Base-by-base conservation (phyloP, 1,284 basidiomycete species). In the Ceratobasidium sp. region DNA sequence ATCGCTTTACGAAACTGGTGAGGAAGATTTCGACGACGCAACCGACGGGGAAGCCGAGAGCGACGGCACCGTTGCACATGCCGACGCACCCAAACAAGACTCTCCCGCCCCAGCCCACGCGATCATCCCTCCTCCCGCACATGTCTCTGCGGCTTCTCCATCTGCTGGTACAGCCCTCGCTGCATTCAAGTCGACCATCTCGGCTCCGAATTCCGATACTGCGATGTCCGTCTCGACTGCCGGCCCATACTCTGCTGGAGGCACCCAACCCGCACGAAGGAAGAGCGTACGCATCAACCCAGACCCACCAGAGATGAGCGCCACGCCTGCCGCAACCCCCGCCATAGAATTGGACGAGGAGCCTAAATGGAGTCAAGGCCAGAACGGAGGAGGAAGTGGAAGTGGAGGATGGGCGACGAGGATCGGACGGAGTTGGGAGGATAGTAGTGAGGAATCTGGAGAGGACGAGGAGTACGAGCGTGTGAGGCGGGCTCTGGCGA, bases 241-340 rank as follows among this genome's bases (percentile, higher is more conserved):
- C 7, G 71, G 71, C 5, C 73, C n/a, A 50, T 63, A 49, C 32
- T 73, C 73, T 28, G 49, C 55, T 18, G 30, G 30, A 6, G 44
- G 46, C 14, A 55, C 64, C 26, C 75, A 77, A 0, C 83, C 85
- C 1, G 80, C 81, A 50, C 83, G 89, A 44, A 82, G 90, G 73
- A 93, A 93, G 81, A 91, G 89, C 77, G 91, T 93, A 43, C 84
- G 91, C 9, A 88, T 93, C 72, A 90, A 89, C 30, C 80, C 62
- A 9, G 62, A 35, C 44, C 70, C 71, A 9, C 59, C 71, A 21
- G 30, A 64, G 85, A 87, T 52, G 86, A 90, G 59, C 84, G 87
- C n/a, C 84, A 86, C 61, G 79, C 79, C 73, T 14, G 43, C 61
- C 35, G 78, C 78, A 6, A 78, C 76, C 8, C 76, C 77, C 5